phyloP scores from a whole-genome alignment of 2,329 filamentous ascomycete genomes.

The Verticillium klebahnii region DNA sequence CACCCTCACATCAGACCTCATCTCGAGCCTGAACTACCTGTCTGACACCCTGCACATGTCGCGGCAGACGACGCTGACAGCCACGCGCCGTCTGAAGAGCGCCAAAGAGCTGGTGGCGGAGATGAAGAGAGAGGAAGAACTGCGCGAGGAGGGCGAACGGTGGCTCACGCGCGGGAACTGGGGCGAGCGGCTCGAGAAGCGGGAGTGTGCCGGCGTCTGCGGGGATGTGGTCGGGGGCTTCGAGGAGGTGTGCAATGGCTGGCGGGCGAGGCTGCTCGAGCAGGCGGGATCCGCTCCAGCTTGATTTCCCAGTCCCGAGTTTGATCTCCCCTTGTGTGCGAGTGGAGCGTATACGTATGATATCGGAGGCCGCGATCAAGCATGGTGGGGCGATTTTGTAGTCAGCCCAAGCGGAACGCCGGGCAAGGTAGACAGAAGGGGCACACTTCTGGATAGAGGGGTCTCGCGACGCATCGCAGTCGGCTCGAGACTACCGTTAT shows the following conservation, averaged over 20 bases:
- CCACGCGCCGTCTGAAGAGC: slow-evolving; percentile 71
- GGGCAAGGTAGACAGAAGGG: neutral
- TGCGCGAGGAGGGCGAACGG: slow-evolving; percentile 73
- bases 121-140: slow-evolving; percentile 76
- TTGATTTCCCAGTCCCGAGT: slow-evolving; percentile 11
- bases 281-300: slow-evolving; percentile 49
- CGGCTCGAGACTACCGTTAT: neutral
- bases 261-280: slow-evolving; percentile 71
- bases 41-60: slow-evolving; percentile 94
- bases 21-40: slow-evolving; percentile 77
- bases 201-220: slow-evolving; percentile 82
- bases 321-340: neutral
- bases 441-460: neutral
- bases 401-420: neutral
- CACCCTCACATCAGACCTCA: slow-evolving; percentile 65
- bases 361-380: neutral
- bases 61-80: slow-evolving; percentile 78
- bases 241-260: slow-evolving; percentile 81
- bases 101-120: slow-evolving; percentile 84
- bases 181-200: slow-evolving; percentile 68
- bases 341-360: neutral
- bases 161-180: slow-evolving; percentile 82
- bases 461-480: neutral
- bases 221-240: slow-evolving; percentile 87
- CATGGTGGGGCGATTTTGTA: neutral